Conservation (phyloP, 2,329 filamentous ascomycete species). For the Epichloe uncinata region DNA sequence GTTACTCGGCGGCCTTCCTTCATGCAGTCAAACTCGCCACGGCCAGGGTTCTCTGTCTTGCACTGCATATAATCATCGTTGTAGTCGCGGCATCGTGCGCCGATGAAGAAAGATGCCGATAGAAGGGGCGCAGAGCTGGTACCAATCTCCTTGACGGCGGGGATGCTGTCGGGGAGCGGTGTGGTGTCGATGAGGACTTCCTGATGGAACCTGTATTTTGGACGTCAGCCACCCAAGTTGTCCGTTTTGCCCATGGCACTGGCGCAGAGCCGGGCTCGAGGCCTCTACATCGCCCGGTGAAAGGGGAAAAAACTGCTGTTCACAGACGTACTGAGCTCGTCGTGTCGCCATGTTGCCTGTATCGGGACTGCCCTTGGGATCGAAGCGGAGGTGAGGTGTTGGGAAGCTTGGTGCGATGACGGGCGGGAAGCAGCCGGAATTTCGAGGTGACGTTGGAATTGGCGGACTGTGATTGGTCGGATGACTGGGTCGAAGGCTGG, state of each 20-base stretch:
- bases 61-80: conserved; percentile 99
- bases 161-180: conserved; percentile 82
- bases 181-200: conserved; percentile 89
- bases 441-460: conserved; percentile 29
- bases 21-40: conserved; percentile 87
- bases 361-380: conserved; percentile 14
- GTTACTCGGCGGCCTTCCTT: conserved; percentile 95
- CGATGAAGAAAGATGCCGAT: conserved; percentile 93
- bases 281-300: not conserved
- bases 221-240: conserved; percentile 11
- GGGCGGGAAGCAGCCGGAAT: not conserved
- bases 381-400: conserved; percentile 16
- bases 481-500: conserved; percentile 16
- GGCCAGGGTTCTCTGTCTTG: conserved; percentile 87
- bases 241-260: not conserved
- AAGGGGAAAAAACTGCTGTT: not conserved
- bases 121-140: conserved; percentile 84
- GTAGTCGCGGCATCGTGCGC: conserved; percentile 83
- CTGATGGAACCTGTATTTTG: conserved; percentile 71
- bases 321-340: conserved; percentile 26
- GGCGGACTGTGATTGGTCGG: conserved; percentile 23
- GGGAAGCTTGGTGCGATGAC: conserved; percentile 8
- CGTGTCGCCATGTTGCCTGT: conserved; percentile 27
- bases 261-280: too few relatives aligned
- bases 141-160: conserved; percentile 86